Evolutionary conservation across 495 filamentous ascomycete genomes (phyloP).

Genomic region (Neurospora sp.): DNA sequence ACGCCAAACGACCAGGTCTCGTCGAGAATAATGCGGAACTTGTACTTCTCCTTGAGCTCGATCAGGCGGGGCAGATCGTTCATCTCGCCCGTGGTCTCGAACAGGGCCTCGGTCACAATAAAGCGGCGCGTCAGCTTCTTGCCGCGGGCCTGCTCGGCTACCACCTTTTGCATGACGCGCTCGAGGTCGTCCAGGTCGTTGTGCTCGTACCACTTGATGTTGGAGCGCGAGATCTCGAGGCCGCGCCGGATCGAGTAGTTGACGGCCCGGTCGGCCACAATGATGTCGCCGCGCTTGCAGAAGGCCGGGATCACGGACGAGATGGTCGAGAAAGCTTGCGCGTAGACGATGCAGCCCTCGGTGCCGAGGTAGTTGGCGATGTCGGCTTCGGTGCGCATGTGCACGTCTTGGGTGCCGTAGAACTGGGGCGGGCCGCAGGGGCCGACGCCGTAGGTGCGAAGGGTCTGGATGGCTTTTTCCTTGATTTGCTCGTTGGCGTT

Average conservation of each 20-base stretch:
- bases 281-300: slow-evolving; percentile 93
- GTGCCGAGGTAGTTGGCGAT: slow-evolving; percentile 82
- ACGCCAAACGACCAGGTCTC: slow-evolving; percentile 96
- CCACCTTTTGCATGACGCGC: slow-evolving; percentile 71
- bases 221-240: slow-evolving; percentile 84
- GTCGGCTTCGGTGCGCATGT: slow-evolving; percentile 93
- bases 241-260: slow-evolving; percentile 93
- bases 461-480: slow-evolving; percentile 84
- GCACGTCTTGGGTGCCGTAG: slow-evolving; percentile 97
- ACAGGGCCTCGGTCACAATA: slow-evolving; percentile 91
- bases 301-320: slow-evolving; percentile 92
- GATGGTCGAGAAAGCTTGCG: slow-evolving; percentile 91
- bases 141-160: slow-evolving; percentile 67
- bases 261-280: slow-evolving; percentile 91
- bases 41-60: slow-evolving; percentile 86
- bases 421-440: slow-evolving; percentile 95
- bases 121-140: slow-evolving; percentile 89
- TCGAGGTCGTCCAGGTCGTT: slow-evolving; percentile 93
- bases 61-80: slow-evolving; percentile 76
- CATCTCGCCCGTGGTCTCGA: slow-evolving; percentile 83
- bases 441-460: slow-evolving; percentile 91
- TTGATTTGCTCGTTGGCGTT: slow-evolving; percentile 84
- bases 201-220: slow-evolving; percentile 88
- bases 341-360: slow-evolving; percentile 83
- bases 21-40: slow-evolving; percentile 94